Evolutionary conservation across 208 protist genomes (phyloP).

Genomic region (Trypanosoma mega): DNA sequence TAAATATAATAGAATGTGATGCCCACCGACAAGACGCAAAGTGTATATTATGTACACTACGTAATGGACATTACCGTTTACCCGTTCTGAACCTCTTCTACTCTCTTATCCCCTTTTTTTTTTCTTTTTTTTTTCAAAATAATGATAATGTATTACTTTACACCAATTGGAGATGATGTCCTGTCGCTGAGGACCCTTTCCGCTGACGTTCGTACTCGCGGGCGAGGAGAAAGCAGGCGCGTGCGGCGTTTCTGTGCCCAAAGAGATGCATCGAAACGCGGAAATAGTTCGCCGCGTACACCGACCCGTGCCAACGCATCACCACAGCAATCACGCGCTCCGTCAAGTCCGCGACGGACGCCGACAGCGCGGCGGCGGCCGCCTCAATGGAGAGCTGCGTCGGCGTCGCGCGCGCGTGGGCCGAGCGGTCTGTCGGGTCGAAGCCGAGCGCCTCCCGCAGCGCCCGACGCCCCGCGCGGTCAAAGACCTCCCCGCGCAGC

Average conservation of each 20-base stretch:
- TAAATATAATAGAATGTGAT: no score
- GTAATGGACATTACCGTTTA: no score
- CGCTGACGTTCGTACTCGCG: conserved; percentile 22
- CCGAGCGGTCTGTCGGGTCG: background rate
- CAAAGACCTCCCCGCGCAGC: conserved; percentile 10
- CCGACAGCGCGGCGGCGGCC: conserved; percentile 16
- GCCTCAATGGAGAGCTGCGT: conserved; percentile 22
- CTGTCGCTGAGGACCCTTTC: background rate
- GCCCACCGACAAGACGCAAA: no score
- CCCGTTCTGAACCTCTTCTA: no score
- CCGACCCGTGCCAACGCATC: conserved; percentile 8
- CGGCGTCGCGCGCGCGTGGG: background rate
- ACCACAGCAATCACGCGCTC: conserved; percentile 17
- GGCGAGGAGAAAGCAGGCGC: conserved; percentile 38
- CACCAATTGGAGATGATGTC: background rate
- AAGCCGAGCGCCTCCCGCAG: background rate
- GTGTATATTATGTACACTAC: no score
- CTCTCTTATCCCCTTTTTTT: no score
- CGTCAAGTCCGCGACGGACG: conserved; percentile 14
- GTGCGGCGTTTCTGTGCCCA: conserved; percentile 35
- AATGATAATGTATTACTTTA: conserved; percentile 10
- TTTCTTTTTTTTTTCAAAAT: background rate
- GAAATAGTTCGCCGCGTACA: conserved; percentile 35
- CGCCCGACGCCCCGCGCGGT: no score
- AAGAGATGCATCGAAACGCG: conserved; percentile 48